Percentiles rank a stretch among this genome's conserved stretches.
These are phyloP conservation scores for Pharnaceum exiguum DNA, from an alignment of 148 eudicot species.

Conservation along the genomic window DNA sequence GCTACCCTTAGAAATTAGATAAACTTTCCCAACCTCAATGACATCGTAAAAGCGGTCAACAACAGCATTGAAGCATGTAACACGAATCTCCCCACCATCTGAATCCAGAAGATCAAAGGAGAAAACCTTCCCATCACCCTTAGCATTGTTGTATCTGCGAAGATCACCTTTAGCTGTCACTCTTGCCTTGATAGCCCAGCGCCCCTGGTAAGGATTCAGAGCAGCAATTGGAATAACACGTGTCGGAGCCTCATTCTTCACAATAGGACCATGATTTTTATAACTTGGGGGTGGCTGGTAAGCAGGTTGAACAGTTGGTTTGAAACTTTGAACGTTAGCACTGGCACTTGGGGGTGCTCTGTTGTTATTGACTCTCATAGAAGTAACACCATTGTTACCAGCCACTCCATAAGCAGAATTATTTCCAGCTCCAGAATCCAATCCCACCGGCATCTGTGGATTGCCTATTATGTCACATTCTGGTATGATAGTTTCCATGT, in stretches of 20 bases:
- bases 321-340: slow-evolving; percentile 36
- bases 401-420: no score
- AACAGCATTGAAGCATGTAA: slow-evolving; percentile 91
- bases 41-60: slow-evolving; percentile 88
- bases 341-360: slow-evolving; percentile 26
- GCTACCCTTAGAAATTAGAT: slow-evolving; percentile 84
- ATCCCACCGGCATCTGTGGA: slow-evolving; percentile 39
- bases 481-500: slow-evolving; percentile 88
- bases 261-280: slow-evolving; percentile 79
- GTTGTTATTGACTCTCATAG: slow-evolving; percentile 20
- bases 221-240: slow-evolving; percentile 90
- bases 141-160: slow-evolving; percentile 94
- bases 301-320: slow-evolving; percentile 80
- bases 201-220: slow-evolving; percentile 96
- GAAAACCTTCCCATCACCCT: slow-evolving; percentile 96
- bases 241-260: slow-evolving; percentile 97
- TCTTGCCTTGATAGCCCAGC: slow-evolving; percentile 98
- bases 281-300: slow-evolving; percentile 93
- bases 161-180: slow-evolving; percentile 95
- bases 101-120: slow-evolving; percentile 97
- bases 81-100: slow-evolving; percentile 96
- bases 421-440: slow-evolving; percentile 39
- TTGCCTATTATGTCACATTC: slow-evolving; percentile 81
- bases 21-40: slow-evolving; percentile 80
- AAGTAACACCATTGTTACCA: slow-evolving; percentile 12